Percentiles rank a stretch among this genome's conserved stretches.
These are phyloP conservation scores for Trichophyton simii DNA, from an alignment of 2,329 filamentous ascomycete species.

Conservation along the genomic window DNA sequence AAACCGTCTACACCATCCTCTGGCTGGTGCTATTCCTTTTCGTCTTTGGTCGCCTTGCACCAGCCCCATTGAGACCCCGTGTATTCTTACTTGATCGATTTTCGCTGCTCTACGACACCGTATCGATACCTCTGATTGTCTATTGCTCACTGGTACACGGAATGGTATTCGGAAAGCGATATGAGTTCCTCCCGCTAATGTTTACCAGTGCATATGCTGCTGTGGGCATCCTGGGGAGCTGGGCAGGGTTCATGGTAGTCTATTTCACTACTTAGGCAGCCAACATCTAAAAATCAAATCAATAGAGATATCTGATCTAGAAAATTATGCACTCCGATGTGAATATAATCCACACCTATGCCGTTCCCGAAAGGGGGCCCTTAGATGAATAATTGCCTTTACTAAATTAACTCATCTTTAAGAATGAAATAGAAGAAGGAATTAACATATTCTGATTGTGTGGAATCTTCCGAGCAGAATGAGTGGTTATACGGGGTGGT, in stretches of 20 bases:
- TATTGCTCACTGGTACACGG: conserved; percentile 81
- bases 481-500: conserved; percentile 51
- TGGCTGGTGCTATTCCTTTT: conserved; percentile 83
- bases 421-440: not conserved
- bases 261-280: conserved; percentile 51
- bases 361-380: not conserved
- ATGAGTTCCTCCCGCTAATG: conserved; percentile 91
- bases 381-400: too few species aligned
- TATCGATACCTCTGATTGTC: conserved; percentile 76
- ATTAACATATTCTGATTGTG: conserved; percentile 17
- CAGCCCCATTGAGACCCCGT: conserved; percentile 63
- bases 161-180: conserved; percentile 62
- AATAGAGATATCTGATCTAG: not conserved
- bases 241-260: conserved; percentile 86
- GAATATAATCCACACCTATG: not conserved
- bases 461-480: conserved; percentile 43
- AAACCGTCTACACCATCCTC: conserved; percentile 81
- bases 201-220: conserved; percentile 92
- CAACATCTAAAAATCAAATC: not conserved
- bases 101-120: conserved; percentile 73
- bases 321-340: not conserved
- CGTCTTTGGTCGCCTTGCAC: conserved; percentile 75
- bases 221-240: conserved; percentile 88
- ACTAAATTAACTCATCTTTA: too few species aligned
- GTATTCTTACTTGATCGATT: conserved; percentile 88